Base-by-base conservation (phyloP, 2,329 filamentous ascomycete species). In the Sphaceloma murrayae region DNA sequence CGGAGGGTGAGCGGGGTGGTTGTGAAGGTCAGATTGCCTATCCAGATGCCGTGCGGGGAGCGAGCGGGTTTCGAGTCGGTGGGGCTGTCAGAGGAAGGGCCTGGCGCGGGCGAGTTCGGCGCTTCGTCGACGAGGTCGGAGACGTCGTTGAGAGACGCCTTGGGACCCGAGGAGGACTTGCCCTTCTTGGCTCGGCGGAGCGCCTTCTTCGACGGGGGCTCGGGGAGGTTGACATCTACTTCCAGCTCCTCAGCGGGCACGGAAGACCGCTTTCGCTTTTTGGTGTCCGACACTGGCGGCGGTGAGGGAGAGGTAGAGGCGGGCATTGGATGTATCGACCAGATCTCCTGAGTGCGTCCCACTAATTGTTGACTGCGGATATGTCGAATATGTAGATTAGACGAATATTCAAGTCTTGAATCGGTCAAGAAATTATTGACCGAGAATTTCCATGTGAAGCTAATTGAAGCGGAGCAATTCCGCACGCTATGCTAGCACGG, bases 201-300 rank as follows among this genome's bases (percentile, higher is more conserved):
- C 49, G 85, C 87, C 61, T 91, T 93, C 65, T 96, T 98, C 24
- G 91, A 96, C 1, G 86, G 85, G 14, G 91, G 91, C 59, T 96
- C 88, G 18, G 91, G 91, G n/a, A 84, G 79, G 51, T 70, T 73
- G 50, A 98, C 67, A 61, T 98, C 85, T 59, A 98, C 87, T 62
- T 94, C 86, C 57, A 98, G 82, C 56, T 88, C 83, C 36, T 80
- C 74, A 45, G 74, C 55, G 45, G 70, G 51, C 17, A 60, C 49
- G 27, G 57, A 60, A 13, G 65, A 65, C 27, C 78, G 68, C 64
- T 89, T 91, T 63, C 84, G 82, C 68, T 93, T 86, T 59, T 74
- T 51, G 38, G 32, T 19, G 6, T 24, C 22, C 10, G 30, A 26
- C 14, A 11, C 10, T 5, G 19, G 22, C 3, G 42, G 18, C 9